phyloP scores from a whole-genome alignment of 768 basidiomycete genomes.

The Lanmaoa rubissima region DNA sequence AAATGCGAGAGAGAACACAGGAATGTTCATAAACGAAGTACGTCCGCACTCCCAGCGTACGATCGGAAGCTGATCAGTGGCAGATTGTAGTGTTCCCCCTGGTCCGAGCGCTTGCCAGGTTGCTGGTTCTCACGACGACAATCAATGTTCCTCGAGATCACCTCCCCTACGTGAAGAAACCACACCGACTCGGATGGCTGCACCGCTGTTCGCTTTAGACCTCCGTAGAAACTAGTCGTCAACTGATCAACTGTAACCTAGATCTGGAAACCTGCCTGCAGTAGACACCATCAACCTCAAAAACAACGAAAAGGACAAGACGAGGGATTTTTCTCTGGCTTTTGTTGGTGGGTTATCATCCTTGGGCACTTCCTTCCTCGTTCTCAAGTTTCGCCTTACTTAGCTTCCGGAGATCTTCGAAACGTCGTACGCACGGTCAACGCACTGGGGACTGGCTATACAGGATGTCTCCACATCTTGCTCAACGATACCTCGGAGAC shows the following conservation, averaged over 20 bases:
- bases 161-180: neutral
- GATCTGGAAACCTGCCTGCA: slow-evolving; percentile 27
- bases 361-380: too few species aligned
- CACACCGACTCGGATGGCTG: neutral
- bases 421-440: slow-evolving; percentile 44
- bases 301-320: slow-evolving; percentile 20
- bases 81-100: slow-evolving; percentile 16
- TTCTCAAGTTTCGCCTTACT: neutral
- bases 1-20: slow-evolving; percentile 40
- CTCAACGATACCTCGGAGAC: slow-evolving; percentile 40
- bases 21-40: slow-evolving; percentile 37
- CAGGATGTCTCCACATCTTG: slow-evolving; percentile 38
- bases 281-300: slow-evolving; percentile 28
- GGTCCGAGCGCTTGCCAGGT: neutral
- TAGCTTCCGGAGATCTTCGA: slow-evolving; percentile 48
- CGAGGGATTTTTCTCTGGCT: slow-evolving; percentile 22
- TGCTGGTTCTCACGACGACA: slow-evolving; percentile 2
- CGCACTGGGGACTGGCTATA: slow-evolving; percentile 37
- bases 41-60: neutral
- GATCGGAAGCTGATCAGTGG: neutral
- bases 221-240: neutral
- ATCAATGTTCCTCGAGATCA: neutral
- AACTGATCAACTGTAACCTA: slow-evolving; percentile 5
- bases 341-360: slow-evolving; percentile 16
- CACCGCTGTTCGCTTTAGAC: slow-evolving; percentile 26